These are phyloP conservation scores for Debaryomyces tyrocola DNA, from an alignment of 805 yeast genomes.

Conservation along the genomic window DNA sequence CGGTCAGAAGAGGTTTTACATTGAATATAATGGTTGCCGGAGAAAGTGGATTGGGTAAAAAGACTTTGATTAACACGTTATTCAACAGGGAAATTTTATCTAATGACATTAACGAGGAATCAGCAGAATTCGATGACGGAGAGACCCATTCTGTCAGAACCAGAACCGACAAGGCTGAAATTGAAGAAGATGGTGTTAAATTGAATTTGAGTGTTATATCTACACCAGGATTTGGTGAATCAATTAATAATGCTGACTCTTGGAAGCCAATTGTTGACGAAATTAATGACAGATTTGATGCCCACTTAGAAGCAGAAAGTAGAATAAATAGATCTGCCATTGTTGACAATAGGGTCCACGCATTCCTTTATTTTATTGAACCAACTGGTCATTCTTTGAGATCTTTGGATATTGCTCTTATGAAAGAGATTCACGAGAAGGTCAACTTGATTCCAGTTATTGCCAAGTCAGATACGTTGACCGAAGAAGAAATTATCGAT, in stretches of 20 bases:
- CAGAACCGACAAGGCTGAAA: slow-evolving; percentile 25
- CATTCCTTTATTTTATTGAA: slow-evolving; percentile 89
- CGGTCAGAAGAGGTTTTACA: slow-evolving; percentile 84
- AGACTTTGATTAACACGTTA: slow-evolving; percentile 87
- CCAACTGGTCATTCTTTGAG: slow-evolving; percentile 95
- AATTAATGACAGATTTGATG: slow-evolving; percentile 81
- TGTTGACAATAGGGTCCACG: slow-evolving; percentile 86
- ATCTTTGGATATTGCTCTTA: slow-evolving; percentile 84
- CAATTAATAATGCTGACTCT: slow-evolving; percentile 63
- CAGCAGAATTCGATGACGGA: slow-evolving; percentile 21
- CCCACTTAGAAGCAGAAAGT: slow-evolving; percentile 86
- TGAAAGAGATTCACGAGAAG: slow-evolving; percentile 84
- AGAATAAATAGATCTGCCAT: slow-evolving; percentile 70
- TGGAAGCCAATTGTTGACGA: slow-evolving; percentile 94
- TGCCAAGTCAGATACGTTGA: slow-evolving; percentile 90
- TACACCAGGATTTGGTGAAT: slow-evolving; percentile 93
- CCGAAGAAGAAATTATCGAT: slow-evolving; percentile 75
- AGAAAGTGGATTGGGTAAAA: slow-evolving; percentile 89
- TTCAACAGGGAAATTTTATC: slow-evolving; percentile 50
- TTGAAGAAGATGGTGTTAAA: slow-evolving; percentile 93
- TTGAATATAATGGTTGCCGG: slow-evolving; percentile 90
- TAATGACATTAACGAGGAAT: slow-evolving; percentile 6
- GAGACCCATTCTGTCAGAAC: slow-evolving; percentile 28
- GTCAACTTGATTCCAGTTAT: slow-evolving; percentile 93
- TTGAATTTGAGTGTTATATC: slow-evolving; percentile 81